These are phyloP conservation scores for Ogataea kodamae DNA, from an alignment of 805 yeast genomes.

Conservation along the genomic window DNA sequence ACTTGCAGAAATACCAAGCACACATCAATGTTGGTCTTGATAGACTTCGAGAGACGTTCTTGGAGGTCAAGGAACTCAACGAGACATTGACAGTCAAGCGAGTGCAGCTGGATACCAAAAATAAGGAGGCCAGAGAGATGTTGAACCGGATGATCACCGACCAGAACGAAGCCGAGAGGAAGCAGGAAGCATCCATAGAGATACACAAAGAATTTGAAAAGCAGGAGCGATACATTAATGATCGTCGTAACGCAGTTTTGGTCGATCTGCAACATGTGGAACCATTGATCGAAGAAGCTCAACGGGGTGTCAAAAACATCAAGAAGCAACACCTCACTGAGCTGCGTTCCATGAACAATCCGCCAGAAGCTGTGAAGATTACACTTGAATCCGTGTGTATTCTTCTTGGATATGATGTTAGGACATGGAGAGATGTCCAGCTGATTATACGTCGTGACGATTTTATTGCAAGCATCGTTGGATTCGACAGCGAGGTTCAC, in stretches of 20 bases:
- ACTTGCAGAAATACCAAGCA: constrained; percentile 62
- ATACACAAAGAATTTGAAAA: constrained; percentile 65
- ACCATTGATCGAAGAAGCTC: constrained; percentile 82
- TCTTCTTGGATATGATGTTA: constrained; percentile 66
- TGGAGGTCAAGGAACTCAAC: constrained; percentile 63
- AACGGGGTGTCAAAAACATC: constrained; percentile 84
- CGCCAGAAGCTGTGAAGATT: constrained; percentile 82
- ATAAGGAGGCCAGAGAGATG: constrained; percentile 65
- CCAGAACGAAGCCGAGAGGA: constrained; percentile 90
- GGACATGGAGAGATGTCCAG: constrained; percentile 81
- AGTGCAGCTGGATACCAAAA: constrained; percentile 48
- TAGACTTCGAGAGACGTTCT: constrained; percentile 69
- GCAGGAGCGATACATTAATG: constrained; percentile 60
- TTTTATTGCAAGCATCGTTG: constrained; percentile 78
- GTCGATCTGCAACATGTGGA: constrained; percentile 71
- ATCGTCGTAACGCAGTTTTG: constrained; percentile 52
- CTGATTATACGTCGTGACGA: constrained; percentile 78
- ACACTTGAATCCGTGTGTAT: constrained; percentile 86
- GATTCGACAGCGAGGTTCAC: constrained; percentile 60
- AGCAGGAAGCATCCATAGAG: constrained; percentile 77
- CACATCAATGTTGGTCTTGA: constrained; percentile 74
- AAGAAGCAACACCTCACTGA: constrained; percentile 91
- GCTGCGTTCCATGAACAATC: constrained; percentile 81
- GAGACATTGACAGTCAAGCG: constrained; percentile 52
- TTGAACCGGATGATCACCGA: constrained; percentile 73